A percentile compares a stretch with the other conserved stretches of the same genome.
Evolutionary conservation across 768 basidiomycete genomes (phyloP).

Genomic region (Xanthoconium stramineum): DNA sequence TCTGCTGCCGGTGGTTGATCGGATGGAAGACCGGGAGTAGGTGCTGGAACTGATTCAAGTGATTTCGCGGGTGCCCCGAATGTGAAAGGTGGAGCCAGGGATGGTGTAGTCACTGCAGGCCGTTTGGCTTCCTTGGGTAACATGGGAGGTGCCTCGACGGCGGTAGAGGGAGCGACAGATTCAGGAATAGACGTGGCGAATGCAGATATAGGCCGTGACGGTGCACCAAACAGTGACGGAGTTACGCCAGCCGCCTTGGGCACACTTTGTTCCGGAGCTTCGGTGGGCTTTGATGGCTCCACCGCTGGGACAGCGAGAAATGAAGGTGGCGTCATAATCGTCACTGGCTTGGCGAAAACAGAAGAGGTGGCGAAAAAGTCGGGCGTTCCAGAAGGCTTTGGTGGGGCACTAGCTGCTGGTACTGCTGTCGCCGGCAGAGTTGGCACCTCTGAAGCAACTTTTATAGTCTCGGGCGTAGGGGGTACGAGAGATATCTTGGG

Average conservation of each 20-base stretch:
- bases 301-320: slow-evolving; percentile 22
- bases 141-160: slow-evolving; percentile 5
- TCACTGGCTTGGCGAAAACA: slow-evolving; percentile 39
- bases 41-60: slow-evolving; percentile 14
- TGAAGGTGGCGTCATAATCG: slow-evolving; percentile 11
- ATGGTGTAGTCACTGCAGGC: slow-evolving; percentile 3
- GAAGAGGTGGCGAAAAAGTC: slow-evolving; percentile 64
- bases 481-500: slow-evolving; percentile 25
- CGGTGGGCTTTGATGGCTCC: slow-evolving; percentile 8
- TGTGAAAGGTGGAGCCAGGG: slow-evolving; percentile 23
- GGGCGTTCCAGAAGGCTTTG: too few relatives aligned
- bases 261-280: not conserved
- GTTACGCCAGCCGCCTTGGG: slow-evolving; percentile 8
- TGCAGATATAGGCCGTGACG: slow-evolving; percentile 5
- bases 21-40: slow-evolving; percentile 6
- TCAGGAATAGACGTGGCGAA: slow-evolving; percentile 4
- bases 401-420: not conserved
- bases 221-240: slow-evolving; percentile 10
- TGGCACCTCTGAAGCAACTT: slow-evolving; percentile 7
- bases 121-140: slow-evolving; percentile 20
- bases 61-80: slow-evolving; percentile 27
- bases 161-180: slow-evolving; percentile 1
- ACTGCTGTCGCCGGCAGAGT: slow-evolving; percentile 3
- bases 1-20: slow-evolving; percentile 9
- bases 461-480: slow-evolving; percentile 26